Base-by-base conservation (phyloP, 2,329 filamentous ascomycete genomes). In the Xylaria sp. region DNA sequence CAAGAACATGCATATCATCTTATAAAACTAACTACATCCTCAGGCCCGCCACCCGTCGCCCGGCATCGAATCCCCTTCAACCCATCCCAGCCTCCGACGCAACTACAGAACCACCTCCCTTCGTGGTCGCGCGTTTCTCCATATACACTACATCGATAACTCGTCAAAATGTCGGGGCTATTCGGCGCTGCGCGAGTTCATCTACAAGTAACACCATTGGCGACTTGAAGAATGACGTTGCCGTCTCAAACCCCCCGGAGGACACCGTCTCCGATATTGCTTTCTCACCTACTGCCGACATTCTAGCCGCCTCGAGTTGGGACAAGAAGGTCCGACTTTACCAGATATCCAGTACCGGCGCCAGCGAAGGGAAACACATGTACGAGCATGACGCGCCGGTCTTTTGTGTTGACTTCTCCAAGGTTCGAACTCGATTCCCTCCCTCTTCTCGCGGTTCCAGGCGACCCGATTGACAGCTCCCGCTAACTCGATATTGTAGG, bases 241-340 rank as follows among this genome's bases (percentile, higher is more conserved):
- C 90, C 57, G 82, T 99, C 59, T 85, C 81, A 63, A 86, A 89
- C 67, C 91, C 91, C 14, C 95, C 95, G 21, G 89, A 92, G 70
- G 95, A 99, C 79, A 92, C 91, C 77, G 90, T 98, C 73, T 94
- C 94, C 37, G 92, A 93, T 74, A 84, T 99, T 63, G 82, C 87
- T 51, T 99, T 97, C 80, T 73, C 83, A 73, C 73, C 79, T 65
- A 73, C 82, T 75, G 72, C 77, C 72, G 92, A 98, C 72, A 91
- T 96, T 75, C 84, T 99, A 17, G 93, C 94, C 23, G 92, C 97
- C 37, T 83, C 92, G 50, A 97, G 92, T 71, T 99, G 95, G 95
- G 95, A 99, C 79, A 96, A 96, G 82, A 96, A 97, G 77, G 92
- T 98, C 67, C 90, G 94, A 74, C 94, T 99, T 75, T 99, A 98